A percentile compares a stretch with the other conserved stretches of the same genome.
Conservation (phyloP, 495 filamentous ascomycete genomes). For the Aspergillus diversus region DNA sequence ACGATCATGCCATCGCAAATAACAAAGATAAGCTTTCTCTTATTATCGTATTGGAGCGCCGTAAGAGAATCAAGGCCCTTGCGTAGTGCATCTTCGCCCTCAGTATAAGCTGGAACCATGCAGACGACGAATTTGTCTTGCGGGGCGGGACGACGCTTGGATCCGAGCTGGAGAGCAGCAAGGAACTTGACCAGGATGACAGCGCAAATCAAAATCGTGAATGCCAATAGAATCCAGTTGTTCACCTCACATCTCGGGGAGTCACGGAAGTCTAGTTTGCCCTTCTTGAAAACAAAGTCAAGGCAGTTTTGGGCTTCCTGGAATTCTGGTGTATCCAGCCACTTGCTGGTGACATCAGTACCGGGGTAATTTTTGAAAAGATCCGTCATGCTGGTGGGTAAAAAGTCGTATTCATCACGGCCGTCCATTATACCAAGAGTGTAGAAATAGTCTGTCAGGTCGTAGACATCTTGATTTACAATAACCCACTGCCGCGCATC, state of each 20-base stretch:
- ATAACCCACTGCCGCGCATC: constrained; percentile 78
- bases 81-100: constrained; percentile 91
- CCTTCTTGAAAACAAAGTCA: constrained; percentile 80
- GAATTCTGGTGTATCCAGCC: constrained; percentile 56
- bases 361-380: constrained; percentile 77
- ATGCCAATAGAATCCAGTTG: constrained; percentile 87
- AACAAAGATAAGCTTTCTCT: constrained; percentile 90
- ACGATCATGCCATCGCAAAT: constrained; percentile 97
- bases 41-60: constrained; percentile 95
- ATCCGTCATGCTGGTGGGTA: constrained; percentile 64
- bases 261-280: constrained; percentile 82
- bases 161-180: constrained; percentile 90
- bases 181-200: constrained; percentile 91
- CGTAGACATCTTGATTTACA: constrained; percentile 74
- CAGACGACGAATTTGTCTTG: constrained; percentile 99
- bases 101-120: constrained; percentile 96
- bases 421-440: constrained; percentile 60
- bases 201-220: constrained; percentile 76
- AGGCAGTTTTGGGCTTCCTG: constrained; percentile 73
- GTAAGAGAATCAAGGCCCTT: constrained; percentile 94
- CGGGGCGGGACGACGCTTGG: constrained; percentile 82
- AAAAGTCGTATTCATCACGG: constrained; percentile 61
- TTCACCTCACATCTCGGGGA: constrained; percentile 80
- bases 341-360: constrained; percentile 69
- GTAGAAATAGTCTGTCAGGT: constrained; percentile 88